These are phyloP conservation scores for Pseudoperonospora humuli DNA, from an alignment of 352 stramenopile genomes.

Conservation along the genomic window DNA sequence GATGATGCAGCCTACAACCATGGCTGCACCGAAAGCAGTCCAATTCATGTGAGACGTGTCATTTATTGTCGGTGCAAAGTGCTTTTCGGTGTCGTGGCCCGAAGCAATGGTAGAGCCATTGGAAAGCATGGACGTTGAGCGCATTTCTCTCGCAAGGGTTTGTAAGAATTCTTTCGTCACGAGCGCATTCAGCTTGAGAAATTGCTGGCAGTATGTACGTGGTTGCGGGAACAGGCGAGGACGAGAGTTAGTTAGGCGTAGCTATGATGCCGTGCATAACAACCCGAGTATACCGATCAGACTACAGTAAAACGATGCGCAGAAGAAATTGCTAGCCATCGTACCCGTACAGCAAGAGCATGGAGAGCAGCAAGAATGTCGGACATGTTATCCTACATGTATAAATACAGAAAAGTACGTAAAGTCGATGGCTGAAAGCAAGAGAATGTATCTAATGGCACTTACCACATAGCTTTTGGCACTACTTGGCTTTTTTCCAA, in stretches of 20 bases:
- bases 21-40: conserved; percentile 21
- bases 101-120: conserved; percentile 10
- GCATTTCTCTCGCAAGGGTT: conserved; percentile 13
- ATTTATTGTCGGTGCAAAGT: not conserved
- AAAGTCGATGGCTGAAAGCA: too few species aligned
- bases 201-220: conserved; percentile 17
- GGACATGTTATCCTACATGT: conserved; percentile 39
- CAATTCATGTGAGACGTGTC: conserved; percentile 11
- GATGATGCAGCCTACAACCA: conserved; percentile 26
- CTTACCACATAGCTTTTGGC: conserved; percentile 92
- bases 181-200: conserved; percentile 13
- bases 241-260: conserved; percentile 15
- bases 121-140: conserved; percentile 10
- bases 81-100: conserved; percentile 10
- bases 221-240: conserved; percentile 17
- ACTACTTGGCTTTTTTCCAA: conserved; percentile 95
- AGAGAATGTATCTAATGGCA: too few species aligned
- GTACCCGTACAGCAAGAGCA: conserved; percentile 44
- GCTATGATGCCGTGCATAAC: conserved; percentile 2
- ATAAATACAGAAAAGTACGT: not conserved
- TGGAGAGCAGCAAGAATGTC: conserved; percentile 47
- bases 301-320: not conserved
- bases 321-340: not conserved
- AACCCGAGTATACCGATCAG: not conserved
- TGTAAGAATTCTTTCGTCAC: conserved; percentile 22